Base-by-base conservation (phyloP, 2,329 filamentous ascomycete genomes). In the Acarospora socialis region DNA sequence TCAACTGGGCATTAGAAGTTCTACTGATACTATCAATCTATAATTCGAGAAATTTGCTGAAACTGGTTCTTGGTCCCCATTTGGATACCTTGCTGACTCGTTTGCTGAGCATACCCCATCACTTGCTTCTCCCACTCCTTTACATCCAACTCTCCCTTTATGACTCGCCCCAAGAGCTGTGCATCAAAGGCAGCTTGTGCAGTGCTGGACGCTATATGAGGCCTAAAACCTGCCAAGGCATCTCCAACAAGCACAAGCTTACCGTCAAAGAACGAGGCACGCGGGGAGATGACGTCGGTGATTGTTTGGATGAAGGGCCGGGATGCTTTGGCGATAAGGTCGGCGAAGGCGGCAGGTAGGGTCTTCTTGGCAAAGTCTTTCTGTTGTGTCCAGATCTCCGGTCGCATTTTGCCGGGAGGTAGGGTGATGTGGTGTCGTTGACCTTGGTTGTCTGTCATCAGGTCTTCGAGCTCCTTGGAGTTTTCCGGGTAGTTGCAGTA, bases 241-340 rank as follows among this genome's bases (percentile, higher is more conserved):
- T 51, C 49, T 17, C 49, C 48, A 23, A 51, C 36, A 16, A 52
- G 41, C 21, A 52, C 42, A 21, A 50, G 36, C 20, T 43, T 44
- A 21, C 46, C 44, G 12, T 47, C 32, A 21, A 42, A 39, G 31
- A 42, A 48, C 7, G 34, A 32, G 27, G 43, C 45, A 30, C 36
- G 39, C 4, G 43, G 38, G 3, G 42, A 33, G 8, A 38, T 41
- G 21, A 46, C 38, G 25, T 46, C 46, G 12, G 36, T 37, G 15
- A 51, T 43, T n/a, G 42, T 37, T 13, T 45, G 44, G 12, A 51
- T 45, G 36, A 51, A 52, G 3, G 49, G 49, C 13, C 43, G 20
- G 21, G 36, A 31, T 15, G 47, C 48, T 21, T 43, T 43, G 13
- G 40, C 24, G 10, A 46, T 34, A 14, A 52, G 40, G 22, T 48